Percentiles rank a stretch among this genome's conserved stretches.
These are phyloP conservation scores for Exophiala alcalophila DNA, from an alignment of 2,329 filamentous ascomycete species.

Conservation along the genomic window DNA sequence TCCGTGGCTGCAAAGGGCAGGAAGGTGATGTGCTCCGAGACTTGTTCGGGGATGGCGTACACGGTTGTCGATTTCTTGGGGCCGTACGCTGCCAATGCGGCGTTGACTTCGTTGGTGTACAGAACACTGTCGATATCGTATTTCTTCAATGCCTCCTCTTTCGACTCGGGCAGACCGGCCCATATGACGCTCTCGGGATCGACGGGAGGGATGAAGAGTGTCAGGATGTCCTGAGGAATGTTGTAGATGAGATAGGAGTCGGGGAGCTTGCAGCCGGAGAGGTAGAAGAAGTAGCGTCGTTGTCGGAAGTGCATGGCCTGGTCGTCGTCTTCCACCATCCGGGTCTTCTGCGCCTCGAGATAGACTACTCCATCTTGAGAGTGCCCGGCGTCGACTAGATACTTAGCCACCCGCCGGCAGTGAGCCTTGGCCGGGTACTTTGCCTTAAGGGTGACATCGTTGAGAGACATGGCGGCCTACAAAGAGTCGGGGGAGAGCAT, in stretches of 20 bases:
- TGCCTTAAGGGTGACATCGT: conserved; percentile 41
- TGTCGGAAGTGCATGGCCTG: conserved; percentile 78
- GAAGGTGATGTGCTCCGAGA: conserved; percentile 70
- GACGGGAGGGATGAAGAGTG: conserved; percentile 84
- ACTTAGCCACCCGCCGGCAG: conserved; percentile 76
- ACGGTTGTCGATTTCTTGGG: conserved; percentile 50
- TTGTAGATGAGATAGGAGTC: conserved; percentile 82
- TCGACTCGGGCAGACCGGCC: conserved; percentile 79
- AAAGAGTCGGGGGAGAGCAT: no score
- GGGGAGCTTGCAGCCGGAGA: conserved; percentile 78
- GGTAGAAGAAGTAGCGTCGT: conserved; percentile 90
- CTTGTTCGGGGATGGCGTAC: conserved; percentile 75
- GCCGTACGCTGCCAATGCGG: conserved; percentile 57
- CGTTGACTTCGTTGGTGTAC: conserved; percentile 70
- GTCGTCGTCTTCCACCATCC: conserved; percentile 86
- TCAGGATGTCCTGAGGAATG: conserved; percentile 67
- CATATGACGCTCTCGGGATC: conserved; percentile 89
- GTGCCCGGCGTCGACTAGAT: conserved; percentile 63
- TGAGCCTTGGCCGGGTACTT: conserved; percentile 84
- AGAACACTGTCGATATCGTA: conserved; percentile 81
- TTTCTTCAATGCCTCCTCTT: conserved; percentile 67
- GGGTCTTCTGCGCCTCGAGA: conserved; percentile 78
- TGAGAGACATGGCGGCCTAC: conserved; percentile 28
- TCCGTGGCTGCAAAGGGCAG: conserved; percentile 66
- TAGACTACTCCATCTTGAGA: conserved; percentile 74